These are phyloP conservation scores for Candida loeiensis DNA, from an alignment of 805 yeast genomes.

Conservation along the genomic window DNA sequence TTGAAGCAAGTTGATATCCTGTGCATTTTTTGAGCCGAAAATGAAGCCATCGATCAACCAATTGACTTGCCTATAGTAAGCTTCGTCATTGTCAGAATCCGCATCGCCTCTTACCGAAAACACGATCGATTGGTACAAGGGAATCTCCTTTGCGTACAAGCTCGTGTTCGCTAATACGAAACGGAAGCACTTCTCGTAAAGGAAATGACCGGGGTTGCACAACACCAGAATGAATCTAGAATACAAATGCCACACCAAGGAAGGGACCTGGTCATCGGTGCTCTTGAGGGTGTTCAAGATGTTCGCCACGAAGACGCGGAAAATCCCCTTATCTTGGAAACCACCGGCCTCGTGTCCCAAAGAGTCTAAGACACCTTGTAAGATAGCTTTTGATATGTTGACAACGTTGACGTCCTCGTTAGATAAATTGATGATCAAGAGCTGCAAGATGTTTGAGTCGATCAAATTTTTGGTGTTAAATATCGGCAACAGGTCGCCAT, in stretches of 20 bases:
- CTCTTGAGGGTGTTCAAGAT: slow-evolving; percentile 35
- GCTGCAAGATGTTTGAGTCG: slow-evolving; percentile 54
- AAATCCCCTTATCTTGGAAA: slow-evolving; percentile 55
- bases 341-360: slow-evolving; percentile 29
- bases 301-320: slow-evolving; percentile 52
- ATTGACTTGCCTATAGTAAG: slow-evolving; percentile 52
- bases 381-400: slow-evolving; percentile 40
- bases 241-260: slow-evolving; percentile 52
- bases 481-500: slow-evolving; percentile 14
- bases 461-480: slow-evolving; percentile 56
- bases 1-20: slow-evolving; percentile 54
- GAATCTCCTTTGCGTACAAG: slow-evolving; percentile 40
- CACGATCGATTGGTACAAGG: slow-evolving; percentile 41
- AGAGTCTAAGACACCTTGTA: slow-evolving; percentile 43
- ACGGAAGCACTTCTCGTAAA: slow-evolving; percentile 68
- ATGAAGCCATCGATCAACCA: slow-evolving; percentile 62
- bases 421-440: slow-evolving; percentile 46
- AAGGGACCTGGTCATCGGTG: slow-evolving; percentile 27
- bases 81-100: slow-evolving; percentile 40
- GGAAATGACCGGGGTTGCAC: slow-evolving; percentile 64
- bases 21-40: slow-evolving; percentile 40
- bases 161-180: slow-evolving; percentile 60
- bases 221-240: slow-evolving; percentile 57
- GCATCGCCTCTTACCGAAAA: slow-evolving; percentile 20
- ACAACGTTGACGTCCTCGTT: slow-evolving; percentile 23